Percentiles rank a stretch among this genome's conserved stretches.
phyloP scores from a whole-genome alignment of 352 stramenopile species.

The Peronospora tabacina region DNA sequence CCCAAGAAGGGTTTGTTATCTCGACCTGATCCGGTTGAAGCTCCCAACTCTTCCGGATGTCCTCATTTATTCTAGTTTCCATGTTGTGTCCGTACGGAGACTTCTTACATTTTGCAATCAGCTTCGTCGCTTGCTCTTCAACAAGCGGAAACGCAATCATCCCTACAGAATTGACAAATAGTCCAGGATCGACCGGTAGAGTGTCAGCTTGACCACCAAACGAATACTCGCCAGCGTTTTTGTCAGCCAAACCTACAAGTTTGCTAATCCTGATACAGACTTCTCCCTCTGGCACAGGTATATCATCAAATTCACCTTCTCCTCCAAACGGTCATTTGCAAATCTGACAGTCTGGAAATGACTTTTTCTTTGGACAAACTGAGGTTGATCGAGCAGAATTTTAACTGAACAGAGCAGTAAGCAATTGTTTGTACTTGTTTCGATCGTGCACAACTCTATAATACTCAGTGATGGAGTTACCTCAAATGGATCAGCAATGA shows the following conservation, averaged over 20 bases:
- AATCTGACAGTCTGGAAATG: too few species aligned
- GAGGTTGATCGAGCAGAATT: too few species aligned
- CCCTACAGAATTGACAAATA: conserved; percentile 16
- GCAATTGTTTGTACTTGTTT: too few species aligned
- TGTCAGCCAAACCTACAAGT: conserved; percentile 2
- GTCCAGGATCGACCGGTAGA: conserved; percentile 6
- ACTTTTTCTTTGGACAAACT: too few species aligned
- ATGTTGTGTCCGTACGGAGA: conserved; percentile 23
- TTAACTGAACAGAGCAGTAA: too few species aligned
- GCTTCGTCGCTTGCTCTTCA: conserved; percentile 1
- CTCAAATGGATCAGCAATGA: too few species aligned
- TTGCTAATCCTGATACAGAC: conserved; percentile 10
- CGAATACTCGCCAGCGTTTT: conserved; percentile 6
- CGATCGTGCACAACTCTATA: too few species aligned
- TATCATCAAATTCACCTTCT: background rate
- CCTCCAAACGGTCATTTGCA: conserved; percentile 2
- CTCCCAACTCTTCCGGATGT: conserved; percentile 21
- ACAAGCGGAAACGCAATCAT: conserved; percentile 13
- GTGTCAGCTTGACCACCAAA: conserved; percentile 8
- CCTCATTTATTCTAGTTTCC: conserved; percentile 20
- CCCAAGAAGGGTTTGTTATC: conserved; percentile 9
- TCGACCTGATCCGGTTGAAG: conserved; percentile 11
- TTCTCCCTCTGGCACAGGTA: background rate
- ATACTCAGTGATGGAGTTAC: too few species aligned
- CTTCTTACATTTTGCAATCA: conserved; percentile 20